Evolutionary conservation across 129 eudicot species (phyloP).

Genomic region (Lactuca sativa): DNA sequence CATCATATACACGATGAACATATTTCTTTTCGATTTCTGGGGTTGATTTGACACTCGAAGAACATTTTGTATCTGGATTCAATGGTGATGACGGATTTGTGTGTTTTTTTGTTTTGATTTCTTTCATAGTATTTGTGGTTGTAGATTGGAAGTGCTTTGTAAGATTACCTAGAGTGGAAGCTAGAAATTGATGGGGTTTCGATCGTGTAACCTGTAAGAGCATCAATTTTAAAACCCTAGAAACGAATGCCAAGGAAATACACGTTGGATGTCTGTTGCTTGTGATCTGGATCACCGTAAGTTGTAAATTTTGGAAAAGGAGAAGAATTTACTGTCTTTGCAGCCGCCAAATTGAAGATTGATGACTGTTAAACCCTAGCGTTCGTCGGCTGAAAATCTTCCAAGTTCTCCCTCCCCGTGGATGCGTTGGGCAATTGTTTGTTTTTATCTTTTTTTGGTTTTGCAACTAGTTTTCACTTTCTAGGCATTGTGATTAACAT

Average conservation of each 20-base stretch:
- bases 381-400: slow-evolving; percentile 18
- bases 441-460: neutral
- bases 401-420: slow-evolving; percentile 1
- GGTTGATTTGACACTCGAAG: slow-evolving; percentile 52
- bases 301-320: neutral
- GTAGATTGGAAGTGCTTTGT: neutral
- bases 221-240: slow-evolving; percentile 20
- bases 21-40: slow-evolving; percentile 97
- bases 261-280: neutral
- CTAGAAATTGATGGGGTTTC: slow-evolving; percentile 13
- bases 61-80: slow-evolving; percentile 25
- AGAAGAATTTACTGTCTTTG: slow-evolving; percentile 4
- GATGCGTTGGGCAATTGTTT: neutral
- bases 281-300: slow-evolving; percentile 6
- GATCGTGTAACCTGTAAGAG: slow-evolving; percentile 6
- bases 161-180: neutral
- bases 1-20: slow-evolving; percentile 96
- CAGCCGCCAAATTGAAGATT: slow-evolving; percentile 21
- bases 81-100: slow-evolving; percentile 24
- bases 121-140: slow-evolving; percentile 17
- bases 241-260: neutral
- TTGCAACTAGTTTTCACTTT: neutral
- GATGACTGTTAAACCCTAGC: slow-evolving; percentile 29
- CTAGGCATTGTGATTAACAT: neutral
- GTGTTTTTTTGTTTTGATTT: slow-evolving; percentile 23